Evolutionary conservation across 1,284 basidiomycete genomes (phyloP), one percentile per base, ranked within the genome.

Genomic region (Papiliotrema nemorosa): DNA sequence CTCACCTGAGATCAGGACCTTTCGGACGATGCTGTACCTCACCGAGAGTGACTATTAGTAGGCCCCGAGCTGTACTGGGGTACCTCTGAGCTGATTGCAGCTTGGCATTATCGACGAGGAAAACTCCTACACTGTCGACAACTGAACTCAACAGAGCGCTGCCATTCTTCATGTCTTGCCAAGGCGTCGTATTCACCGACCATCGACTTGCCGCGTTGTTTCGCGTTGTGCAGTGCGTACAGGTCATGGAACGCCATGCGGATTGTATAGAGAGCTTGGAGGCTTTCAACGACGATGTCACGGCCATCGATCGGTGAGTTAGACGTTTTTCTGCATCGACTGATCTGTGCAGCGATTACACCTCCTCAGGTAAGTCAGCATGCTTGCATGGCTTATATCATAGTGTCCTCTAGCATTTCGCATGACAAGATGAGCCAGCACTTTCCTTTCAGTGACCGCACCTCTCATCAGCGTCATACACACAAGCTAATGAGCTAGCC

Each of bases 1-100:
- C 39, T 2, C 24, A 35, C 14, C 47, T 47, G 0, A 39, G 25
- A 3, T 3, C 26, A 2, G 34, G 49, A n/a, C 18, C 3, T 59
- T 44, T 37, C 33, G 58, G 33, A 57, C 58, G 9, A 52, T 57
- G 55, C 33, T 57, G 18, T 59, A 59, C 31, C 37, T 59, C 29
- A 55, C 55, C 16, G 58, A 59, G 40, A 57, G 55, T 37, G 58
- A 59, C 49, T 50, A 57, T 36, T 57, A 59, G 58, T 59, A 43
- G 47, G 58, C 47, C 3, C 7, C 16, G 5, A 27, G 6, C 7
- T 34, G 21, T 16, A 16, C 21, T 36, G n/a, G 3, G 27, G 12
- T 18, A n/a, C 12, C 34, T 24, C 48, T 40, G 14, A n/a, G 16
- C 33, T 12, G 20, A 46, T 9, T 20, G 21, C 34, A 59, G 58